phyloP scores from a whole-genome alignment of 345 rosid species.

The Carallia brachiata region DNA sequence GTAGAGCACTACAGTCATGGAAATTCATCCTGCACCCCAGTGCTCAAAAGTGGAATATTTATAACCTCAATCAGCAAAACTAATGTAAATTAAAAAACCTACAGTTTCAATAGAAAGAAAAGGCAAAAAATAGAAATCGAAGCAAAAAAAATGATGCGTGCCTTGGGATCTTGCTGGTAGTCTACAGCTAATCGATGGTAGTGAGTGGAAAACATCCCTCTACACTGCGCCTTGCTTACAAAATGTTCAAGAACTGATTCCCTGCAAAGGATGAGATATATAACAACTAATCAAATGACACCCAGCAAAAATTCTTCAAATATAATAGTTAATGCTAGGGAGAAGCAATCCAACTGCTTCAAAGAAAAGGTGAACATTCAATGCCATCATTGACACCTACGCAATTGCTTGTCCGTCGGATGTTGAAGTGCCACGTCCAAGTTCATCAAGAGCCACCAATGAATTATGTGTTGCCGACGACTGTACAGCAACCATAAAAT shows the following conservation, averaged over 20 bases:
- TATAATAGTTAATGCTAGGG: background rate
- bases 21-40: background rate
- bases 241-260: conserved; percentile 92
- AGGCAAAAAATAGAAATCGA: background rate
- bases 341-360: conserved; percentile 1
- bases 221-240: conserved; percentile 66
- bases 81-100: background rate
- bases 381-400: conserved; percentile 37
- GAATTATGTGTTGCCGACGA: conserved; percentile 76
- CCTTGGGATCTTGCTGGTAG: conserved; percentile 63
- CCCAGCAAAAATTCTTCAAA: background rate
- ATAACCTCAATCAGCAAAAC: background rate
- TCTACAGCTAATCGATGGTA: conserved; percentile 85
- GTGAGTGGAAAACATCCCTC: conserved; percentile 96
- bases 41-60: background rate
- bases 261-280: conserved; percentile 36
- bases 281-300: background rate
- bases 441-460: conserved; percentile 90
- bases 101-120: background rate
- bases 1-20: background rate
- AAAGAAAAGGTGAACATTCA: background rate
- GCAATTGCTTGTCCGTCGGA: conserved; percentile 99
- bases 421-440: conserved; percentile 95
- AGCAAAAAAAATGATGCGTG: conserved; percentile 14
- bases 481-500: conserved; percentile 39